phyloP scores from a whole-genome alignment of 2,329 filamentous ascomycete species.

The Monosporascus sp. region DNA sequence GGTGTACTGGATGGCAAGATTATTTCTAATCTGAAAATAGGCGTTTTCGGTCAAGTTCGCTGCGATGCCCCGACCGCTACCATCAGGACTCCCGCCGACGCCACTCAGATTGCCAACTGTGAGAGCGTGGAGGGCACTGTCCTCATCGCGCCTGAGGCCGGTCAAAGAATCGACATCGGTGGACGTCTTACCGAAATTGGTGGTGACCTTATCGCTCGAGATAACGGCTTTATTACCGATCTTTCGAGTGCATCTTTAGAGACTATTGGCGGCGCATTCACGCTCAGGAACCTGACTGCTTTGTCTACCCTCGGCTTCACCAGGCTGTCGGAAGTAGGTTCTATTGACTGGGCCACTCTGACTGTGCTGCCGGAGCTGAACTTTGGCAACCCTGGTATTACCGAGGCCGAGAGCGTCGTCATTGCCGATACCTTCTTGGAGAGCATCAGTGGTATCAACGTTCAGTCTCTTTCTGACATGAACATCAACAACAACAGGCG shows the following conservation, averaged over 20 bases:
- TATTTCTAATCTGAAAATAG: conserved; percentile 16
- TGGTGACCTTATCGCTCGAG: conserved; percentile 52
- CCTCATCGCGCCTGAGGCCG: conserved; percentile 52
- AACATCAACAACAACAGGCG: conserved; percentile 88
- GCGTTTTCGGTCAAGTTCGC: conserved; percentile 21
- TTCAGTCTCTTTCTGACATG: conserved; percentile 66
- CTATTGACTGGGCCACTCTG: conserved; percentile 68
- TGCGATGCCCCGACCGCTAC: conserved; percentile 40
- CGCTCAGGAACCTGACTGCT: conserved; percentile 61
- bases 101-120: conserved; percentile 57
- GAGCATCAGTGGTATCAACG: conserved; percentile 74
- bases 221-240: conserved; percentile 57
- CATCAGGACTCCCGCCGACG: conserved; percentile 60
- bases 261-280: conserved; percentile 65
- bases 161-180: conserved; percentile 55
- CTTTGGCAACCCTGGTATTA: conserved; percentile 53
- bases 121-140: conserved; percentile 64
- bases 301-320: conserved; percentile 65
- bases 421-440: conserved; percentile 85
- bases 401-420: conserved; percentile 59
- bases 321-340: conserved; percentile 57
- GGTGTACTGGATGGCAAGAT: neutral
- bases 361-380: conserved; percentile 48
- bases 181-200: conserved; percentile 49
- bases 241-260: conserved; percentile 57